Evolutionary conservation across 306 rosid species (phyloP).

Genomic region (Glycine tomentella): DNA sequence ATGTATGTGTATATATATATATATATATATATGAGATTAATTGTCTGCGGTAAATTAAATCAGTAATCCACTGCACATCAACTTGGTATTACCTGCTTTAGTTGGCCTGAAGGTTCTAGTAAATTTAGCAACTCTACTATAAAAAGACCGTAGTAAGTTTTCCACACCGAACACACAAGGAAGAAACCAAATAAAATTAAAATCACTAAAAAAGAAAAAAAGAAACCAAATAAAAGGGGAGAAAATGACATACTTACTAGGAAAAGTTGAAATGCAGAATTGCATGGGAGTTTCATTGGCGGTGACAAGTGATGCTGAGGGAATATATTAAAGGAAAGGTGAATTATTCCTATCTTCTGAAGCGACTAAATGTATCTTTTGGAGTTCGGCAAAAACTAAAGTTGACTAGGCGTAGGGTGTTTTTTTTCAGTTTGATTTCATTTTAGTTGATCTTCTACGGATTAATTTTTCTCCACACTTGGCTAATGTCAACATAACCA

Average conservation of each 20-base stretch:
- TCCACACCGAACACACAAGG: not conserved
- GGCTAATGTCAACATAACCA: constrained; percentile 10
- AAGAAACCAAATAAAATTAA: not conserved
- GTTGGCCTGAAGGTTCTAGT: not conserved
- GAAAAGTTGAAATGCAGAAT: constrained; percentile 60
- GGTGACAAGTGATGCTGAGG: constrained; percentile 59
- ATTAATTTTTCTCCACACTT: constrained; percentile 45
- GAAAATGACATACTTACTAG: not conserved
- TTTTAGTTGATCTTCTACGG: constrained; percentile 33
- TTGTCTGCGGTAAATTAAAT: not conserved
- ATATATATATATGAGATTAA: not conserved
- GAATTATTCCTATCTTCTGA: constrained; percentile 51
- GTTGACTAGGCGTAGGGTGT: not conserved
- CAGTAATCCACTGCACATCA: not conserved
- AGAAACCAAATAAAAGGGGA: not conserved
- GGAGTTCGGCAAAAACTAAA: constrained; percentile 20
- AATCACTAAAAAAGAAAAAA: not conserved
- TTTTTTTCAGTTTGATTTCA: not conserved
- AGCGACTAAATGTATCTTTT: constrained; percentile 38
- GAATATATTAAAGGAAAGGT: constrained; percentile 67
- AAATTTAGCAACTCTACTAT: not conserved
- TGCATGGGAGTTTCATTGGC: constrained; percentile 69
- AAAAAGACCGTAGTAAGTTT: not conserved
- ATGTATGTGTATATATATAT: too few relatives aligned
- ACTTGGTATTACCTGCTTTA: not conserved